Base-by-base conservation (phyloP, 495 filamentous ascomycete species). In the Podospora bellae-mahoneyi region DNA sequence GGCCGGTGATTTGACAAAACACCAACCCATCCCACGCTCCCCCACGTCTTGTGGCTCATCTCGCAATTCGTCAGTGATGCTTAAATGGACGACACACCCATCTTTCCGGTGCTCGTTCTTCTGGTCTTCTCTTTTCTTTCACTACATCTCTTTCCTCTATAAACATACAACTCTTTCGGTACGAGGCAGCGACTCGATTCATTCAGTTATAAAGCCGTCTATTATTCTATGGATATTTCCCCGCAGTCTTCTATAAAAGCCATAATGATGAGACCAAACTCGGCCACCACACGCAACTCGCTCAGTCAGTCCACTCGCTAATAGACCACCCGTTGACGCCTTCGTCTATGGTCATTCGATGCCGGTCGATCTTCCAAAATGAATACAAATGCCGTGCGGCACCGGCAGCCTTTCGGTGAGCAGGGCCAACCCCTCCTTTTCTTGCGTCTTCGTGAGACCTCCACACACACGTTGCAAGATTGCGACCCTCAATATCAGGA, bases 401-500 rank as follows among this genome's bases (percentile, higher is more conserved):
- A 16, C 76, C 77, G 2, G 80, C 82, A 54, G 85, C 84, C 69
- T 81, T 83, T 26, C 84, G 81, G 74, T 86, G 84, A 58, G 82
- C 84, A 56, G 81, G 81, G 4, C 91, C 91, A 16, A 79, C 75
- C 28, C 90, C 89, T 66, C 90, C 92, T 68, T 84, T 82, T 71
- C 82, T 83, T 30, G 91, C 90, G 78, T 94, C 91, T 53, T 88
- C 82, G 34, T 84, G 82, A 71, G 82, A 86, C 54, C 90, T 83
- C 91, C 91, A 94, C 68, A 94, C 73, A 75, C 90, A 93, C 58
- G 91, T 93, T 60, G 91, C 90, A 68, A 93, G 77, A 77, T 94
- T 93, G 73, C 83, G 81, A 27, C 84, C 82, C 39, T 88, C 76
- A 44, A 75, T 80, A 78, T 92, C 85, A 39, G 90, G 90, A 32